phyloP scores from a whole-genome alignment of 371 early-diverging fungal species.

The Batkoa obscura region DNA sequence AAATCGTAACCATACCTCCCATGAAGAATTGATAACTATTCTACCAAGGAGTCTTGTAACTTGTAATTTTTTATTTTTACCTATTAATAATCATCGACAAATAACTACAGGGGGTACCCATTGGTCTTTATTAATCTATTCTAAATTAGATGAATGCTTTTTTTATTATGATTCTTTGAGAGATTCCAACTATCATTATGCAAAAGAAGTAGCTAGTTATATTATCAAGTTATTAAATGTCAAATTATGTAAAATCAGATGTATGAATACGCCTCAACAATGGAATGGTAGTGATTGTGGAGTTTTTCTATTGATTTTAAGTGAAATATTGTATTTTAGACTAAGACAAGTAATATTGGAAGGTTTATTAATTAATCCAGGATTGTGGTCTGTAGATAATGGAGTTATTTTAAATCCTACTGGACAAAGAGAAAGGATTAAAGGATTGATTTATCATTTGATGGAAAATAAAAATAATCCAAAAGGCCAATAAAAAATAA shows the following conservation, averaged over 20 bases:
- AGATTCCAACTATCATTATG: not conserved
- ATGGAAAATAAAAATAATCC: no score
- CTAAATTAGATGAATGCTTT: not conserved
- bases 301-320: not conserved
- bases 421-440: no score
- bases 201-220: not conserved
- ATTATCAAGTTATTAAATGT: not conserved
- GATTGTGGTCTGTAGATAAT: no score
- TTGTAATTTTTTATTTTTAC: slow-evolving; percentile 2
- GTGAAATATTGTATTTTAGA: not conserved
- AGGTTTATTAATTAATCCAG: no score
- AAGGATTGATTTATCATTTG: no score
- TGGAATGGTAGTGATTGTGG: slow-evolving; percentile 5
- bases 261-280: slow-evolving; percentile 3
- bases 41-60: no score
- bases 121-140: slow-evolving; percentile 4
- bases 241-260: not conserved
- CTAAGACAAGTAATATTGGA: no score
- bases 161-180: slow-evolving; percentile 5
- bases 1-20: no score
- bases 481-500: no score
- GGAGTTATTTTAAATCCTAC: no score
- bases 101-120: slow-evolving; percentile 3
- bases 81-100: not conserved
- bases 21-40: no score